Evolutionary conservation across 2,329 filamentous ascomycete genomes (phyloP).

Genomic region (Xenoacremonium recifei): DNA sequence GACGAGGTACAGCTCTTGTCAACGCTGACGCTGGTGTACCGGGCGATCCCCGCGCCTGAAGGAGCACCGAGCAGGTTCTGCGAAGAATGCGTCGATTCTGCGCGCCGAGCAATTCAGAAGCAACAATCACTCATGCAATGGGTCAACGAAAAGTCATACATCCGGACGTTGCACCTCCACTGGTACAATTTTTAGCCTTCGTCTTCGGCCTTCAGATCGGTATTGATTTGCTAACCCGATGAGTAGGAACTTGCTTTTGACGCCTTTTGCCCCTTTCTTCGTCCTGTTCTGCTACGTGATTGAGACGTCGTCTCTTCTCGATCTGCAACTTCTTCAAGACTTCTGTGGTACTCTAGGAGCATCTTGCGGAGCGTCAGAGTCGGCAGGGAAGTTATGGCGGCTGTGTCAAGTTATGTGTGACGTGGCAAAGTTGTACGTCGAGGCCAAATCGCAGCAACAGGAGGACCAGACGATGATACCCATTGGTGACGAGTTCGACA

Average conservation of each 20-base stretch:
- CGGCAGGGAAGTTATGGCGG: conserved; percentile 59
- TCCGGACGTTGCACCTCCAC: conserved; percentile 49
- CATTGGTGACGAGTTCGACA: conserved; percentile 61
- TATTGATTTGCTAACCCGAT: background rate
- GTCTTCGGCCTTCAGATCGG: background rate
- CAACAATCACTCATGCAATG: conserved; percentile 46
- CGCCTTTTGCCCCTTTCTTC: conserved; percentile 59
- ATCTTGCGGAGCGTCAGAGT: conserved; percentile 52
- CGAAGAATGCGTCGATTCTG: conserved; percentile 47
- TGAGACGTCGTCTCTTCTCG: conserved; percentile 50
- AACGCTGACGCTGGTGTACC: conserved; percentile 51
- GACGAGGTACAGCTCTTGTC: conserved; percentile 48
- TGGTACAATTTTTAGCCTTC: conserved; percentile 38
- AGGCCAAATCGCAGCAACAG: conserved; percentile 53
- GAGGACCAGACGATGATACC: conserved; percentile 45
- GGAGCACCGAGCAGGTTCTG: conserved; percentile 44
- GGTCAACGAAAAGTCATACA: conserved; percentile 37
- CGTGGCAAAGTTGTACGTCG: conserved; percentile 60
- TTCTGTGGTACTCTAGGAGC: conserved; percentile 57
- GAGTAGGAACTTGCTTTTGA: conserved; percentile 51
- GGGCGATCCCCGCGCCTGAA: conserved; percentile 47
- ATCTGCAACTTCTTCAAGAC: conserved; percentile 53
- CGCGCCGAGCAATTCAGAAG: conserved; percentile 46
- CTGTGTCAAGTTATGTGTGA: conserved; percentile 61
- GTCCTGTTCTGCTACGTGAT: conserved; percentile 58